Evolutionary conservation across 805 yeast species (phyloP), one percentile per base, ranked within the genome.

Genomic region (Saccharomycopsis sp.): DNA sequence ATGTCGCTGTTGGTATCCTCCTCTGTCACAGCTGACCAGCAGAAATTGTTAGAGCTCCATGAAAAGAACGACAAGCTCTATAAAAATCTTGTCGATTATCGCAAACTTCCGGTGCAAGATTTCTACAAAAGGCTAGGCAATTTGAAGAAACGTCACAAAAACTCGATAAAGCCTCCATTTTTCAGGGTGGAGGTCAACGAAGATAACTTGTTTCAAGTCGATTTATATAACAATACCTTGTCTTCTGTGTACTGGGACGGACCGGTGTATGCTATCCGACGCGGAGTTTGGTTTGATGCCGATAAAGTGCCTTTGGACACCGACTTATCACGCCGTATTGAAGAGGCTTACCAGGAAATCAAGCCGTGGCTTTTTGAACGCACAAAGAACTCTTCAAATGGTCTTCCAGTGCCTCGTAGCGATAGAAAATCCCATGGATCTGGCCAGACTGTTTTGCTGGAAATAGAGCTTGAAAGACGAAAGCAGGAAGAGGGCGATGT

Each of bases 181-280:
- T 54, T 56, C 20, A 50, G 37, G 16, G 79, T 87, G 2, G 79
- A 79, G 0, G 97, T 92, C 1, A 85, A 85, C 66, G 96, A 89
- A 65, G 98, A 91, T 66, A 79, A 81, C 23, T 73, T 92, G 24
- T 88, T 87, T 65, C 81, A 83, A 64, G 97, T 90, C 3, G 82
- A 89, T 65, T 60, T 92, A 20, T 61, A 66, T 0, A 69, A 72
- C 4, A 76, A 83, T 70, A 77, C 76, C 53, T 68, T 91, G 64
- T 63, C 71, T 2, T 95, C 98, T 0, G 79, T 84, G 0, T 92
- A 84, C 68, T 92, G 97, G 97, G 83, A 82, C 5, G 97, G 97
- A 1, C 94, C 97, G 0, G 72, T 75, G 0, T 92, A 84, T 67
- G 91, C 88, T 60, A 86, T 92, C 0, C 75, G 97, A 51, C 73